phyloP scores from a whole-genome alignment of 208 protist species.

The Acanthamoeba triangularis region DNA sequence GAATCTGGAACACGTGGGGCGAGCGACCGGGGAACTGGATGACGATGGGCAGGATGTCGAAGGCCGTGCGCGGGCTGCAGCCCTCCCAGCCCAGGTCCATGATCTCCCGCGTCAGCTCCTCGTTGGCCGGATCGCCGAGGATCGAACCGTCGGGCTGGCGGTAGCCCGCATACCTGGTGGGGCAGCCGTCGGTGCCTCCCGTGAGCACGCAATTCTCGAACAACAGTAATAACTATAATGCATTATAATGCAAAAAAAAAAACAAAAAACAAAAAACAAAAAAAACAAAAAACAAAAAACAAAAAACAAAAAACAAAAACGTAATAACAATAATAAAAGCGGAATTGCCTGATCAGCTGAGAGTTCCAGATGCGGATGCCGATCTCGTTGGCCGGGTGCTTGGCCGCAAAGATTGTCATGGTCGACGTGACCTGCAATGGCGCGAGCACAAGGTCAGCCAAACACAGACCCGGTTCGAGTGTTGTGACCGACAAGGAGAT shows the following conservation, averaged over 20 bases:
- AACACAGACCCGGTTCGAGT: no score
- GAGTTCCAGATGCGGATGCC: slow-evolving; percentile 42
- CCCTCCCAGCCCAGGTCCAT: slow-evolving; percentile 62
- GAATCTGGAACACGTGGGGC: slow-evolving; percentile 3
- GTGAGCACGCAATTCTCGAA: no score
- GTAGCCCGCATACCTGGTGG: slow-evolving; percentile 2
- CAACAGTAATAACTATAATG: no score
- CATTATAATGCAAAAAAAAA: neutral
- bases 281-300: no score
- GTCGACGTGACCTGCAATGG: neutral
- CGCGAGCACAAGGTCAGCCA: no score
- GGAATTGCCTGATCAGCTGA: neutral
- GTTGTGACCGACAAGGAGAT: no score
- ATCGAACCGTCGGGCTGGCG: slow-evolving; percentile 37
- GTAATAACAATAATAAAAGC: no score
- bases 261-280: neutral
- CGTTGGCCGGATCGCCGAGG: slow-evolving; percentile 47
- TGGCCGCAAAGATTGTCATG: neutral
- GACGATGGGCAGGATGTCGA: slow-evolving; percentile 62
- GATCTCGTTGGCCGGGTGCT: slow-evolving; percentile 1
- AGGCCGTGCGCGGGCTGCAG: slow-evolving; percentile 25
- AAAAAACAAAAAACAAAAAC: no score
- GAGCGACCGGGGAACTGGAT: slow-evolving; percentile 14
- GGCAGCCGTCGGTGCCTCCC: no score
- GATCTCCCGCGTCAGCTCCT: slow-evolving; percentile 34